Percentiles rank a stretch among this genome's conserved stretches.
Conservation (phyloP, 495 filamentous ascomycete genomes). For the Aspergillus ellipticus region DNA sequence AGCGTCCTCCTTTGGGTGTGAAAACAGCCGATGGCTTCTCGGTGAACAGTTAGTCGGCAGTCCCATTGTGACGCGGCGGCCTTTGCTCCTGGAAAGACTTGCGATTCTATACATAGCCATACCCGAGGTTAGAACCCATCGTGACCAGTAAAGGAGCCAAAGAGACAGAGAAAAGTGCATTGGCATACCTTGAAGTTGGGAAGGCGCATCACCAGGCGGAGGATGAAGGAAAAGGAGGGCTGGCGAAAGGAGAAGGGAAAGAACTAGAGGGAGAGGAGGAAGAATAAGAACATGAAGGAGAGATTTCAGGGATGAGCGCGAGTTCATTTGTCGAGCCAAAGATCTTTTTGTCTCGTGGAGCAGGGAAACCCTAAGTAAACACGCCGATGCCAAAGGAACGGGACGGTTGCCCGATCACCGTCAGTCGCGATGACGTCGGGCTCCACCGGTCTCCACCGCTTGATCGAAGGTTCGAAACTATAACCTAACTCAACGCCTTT, state of each 20-base stretch:
- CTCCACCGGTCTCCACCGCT: conserved; percentile 6
- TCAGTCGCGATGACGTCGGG: conserved; percentile 8
- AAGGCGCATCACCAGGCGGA: conserved; percentile 4
- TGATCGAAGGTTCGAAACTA: too few species aligned
- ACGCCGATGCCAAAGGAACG: not conserved
- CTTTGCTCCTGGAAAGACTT: conserved; percentile 8
- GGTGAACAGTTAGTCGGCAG: conserved; percentile 25
- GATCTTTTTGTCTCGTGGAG: not conserved
- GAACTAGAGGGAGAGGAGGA: not conserved
- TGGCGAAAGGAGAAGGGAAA: not conserved
- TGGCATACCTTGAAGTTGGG: not conserved
- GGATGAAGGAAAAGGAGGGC: not conserved
- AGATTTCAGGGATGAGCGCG: not conserved
- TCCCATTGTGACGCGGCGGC: not conserved
- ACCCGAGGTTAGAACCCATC: not conserved
- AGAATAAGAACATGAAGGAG: not conserved
- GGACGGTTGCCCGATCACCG: conserved; percentile 3
- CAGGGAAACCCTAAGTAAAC: not conserved
- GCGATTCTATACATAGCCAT: conserved; percentile 4
- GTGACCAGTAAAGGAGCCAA: not conserved
- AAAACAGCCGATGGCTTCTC: conserved; percentile 57
- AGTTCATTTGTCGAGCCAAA: not conserved
- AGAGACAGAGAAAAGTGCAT: too few species aligned
- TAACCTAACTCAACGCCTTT: conserved; percentile 2
- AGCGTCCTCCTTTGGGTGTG: conserved; percentile 40